These are phyloP conservation scores for Globisporangium camurandrum DNA, from an alignment of 352 stramenopile genomes.

Conservation along the genomic window DNA sequence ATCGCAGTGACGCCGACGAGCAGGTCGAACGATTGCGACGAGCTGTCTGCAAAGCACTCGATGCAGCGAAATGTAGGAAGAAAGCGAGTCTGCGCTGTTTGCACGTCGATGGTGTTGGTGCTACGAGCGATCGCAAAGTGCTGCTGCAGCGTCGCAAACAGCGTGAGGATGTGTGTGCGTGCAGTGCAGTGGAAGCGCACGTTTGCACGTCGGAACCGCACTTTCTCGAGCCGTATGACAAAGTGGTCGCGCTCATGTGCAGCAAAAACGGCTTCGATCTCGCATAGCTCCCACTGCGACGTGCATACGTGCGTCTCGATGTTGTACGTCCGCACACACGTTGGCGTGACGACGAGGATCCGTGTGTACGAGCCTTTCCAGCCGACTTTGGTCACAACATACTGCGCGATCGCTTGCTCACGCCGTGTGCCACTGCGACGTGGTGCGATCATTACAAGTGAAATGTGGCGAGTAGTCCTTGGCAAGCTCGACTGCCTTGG, in stretches of 20 bases:
- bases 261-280: slow-evolving; percentile 50
- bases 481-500: no score
- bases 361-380: slow-evolving; percentile 60
- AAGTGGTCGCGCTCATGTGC: slow-evolving; percentile 36
- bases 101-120: background rate
- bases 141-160: slow-evolving; percentile 37
- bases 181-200: slow-evolving; percentile 53
- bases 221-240: slow-evolving; percentile 49
- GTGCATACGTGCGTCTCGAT: slow-evolving; percentile 62
- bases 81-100: no score
- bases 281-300: slow-evolving; percentile 54
- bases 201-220: slow-evolving; percentile 44
- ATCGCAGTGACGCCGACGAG: slow-evolving; percentile 42
- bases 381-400: slow-evolving; percentile 55
- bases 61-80: slow-evolving; percentile 64
- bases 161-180: slow-evolving; percentile 42
- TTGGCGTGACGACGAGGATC: slow-evolving; percentile 44
- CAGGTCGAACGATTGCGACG: slow-evolving; percentile 40
- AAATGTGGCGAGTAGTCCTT: no score
- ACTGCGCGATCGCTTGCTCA: slow-evolving; percentile 50
- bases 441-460: slow-evolving; percentile 1
- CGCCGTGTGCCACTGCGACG: background rate
- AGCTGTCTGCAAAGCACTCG: slow-evolving; percentile 59
- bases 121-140: slow-evolving; percentile 31
- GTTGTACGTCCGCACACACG: slow-evolving; percentile 54